These are phyloP conservation scores for Chaetothyriales sp. DNA, from an alignment of 2,329 filamentous ascomycete genomes.

Conservation along the genomic window DNA sequence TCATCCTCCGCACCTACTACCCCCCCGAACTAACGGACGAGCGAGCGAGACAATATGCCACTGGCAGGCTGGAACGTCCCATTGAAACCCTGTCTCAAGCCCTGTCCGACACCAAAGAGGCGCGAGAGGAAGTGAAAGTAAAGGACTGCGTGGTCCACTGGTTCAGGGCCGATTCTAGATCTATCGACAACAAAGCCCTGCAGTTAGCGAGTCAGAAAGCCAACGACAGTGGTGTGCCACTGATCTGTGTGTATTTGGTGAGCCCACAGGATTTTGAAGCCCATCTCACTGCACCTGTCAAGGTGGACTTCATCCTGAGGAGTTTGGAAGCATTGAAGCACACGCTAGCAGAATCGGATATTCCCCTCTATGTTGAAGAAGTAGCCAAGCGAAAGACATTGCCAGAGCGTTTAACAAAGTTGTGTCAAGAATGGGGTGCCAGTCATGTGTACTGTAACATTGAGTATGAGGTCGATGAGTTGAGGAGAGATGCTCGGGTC, in stretches of 20 bases:
- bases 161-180: conserved; percentile 73
- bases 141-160: conserved; percentile 63
- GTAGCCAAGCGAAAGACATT: conserved; percentile 51
- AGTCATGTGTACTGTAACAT: conserved; percentile 68
- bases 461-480: conserved; percentile 84
- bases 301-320: conserved; percentile 69
- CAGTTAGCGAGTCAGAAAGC: conserved; percentile 52
- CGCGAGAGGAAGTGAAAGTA: conserved; percentile 37
- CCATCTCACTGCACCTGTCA: conserved; percentile 55
- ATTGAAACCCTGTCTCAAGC: conserved; percentile 52
- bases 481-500: conserved; percentile 58
- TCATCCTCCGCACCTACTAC: conserved; percentile 62
- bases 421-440: conserved; percentile 57
- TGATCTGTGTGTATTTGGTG: conserved; percentile 64
- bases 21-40: conserved; percentile 73
- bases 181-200: conserved; percentile 57
- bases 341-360: conserved; percentile 55
- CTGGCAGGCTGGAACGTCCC: conserved; percentile 54
- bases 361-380: conserved; percentile 63
- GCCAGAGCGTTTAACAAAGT: conserved; percentile 44
- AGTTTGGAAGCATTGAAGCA: conserved; percentile 49
- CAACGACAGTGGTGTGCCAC: conserved; percentile 49
- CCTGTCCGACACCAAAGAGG: conserved; percentile 43
- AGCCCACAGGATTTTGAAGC: conserved; percentile 76
- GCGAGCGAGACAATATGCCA: conserved; percentile 58